A percentile compares a stretch with the other conserved stretches of the same genome.
These are phyloP conservation scores for Lactarius evosmus DNA, from an alignment of 768 basidiomycete genomes.

Conservation along the genomic window DNA sequence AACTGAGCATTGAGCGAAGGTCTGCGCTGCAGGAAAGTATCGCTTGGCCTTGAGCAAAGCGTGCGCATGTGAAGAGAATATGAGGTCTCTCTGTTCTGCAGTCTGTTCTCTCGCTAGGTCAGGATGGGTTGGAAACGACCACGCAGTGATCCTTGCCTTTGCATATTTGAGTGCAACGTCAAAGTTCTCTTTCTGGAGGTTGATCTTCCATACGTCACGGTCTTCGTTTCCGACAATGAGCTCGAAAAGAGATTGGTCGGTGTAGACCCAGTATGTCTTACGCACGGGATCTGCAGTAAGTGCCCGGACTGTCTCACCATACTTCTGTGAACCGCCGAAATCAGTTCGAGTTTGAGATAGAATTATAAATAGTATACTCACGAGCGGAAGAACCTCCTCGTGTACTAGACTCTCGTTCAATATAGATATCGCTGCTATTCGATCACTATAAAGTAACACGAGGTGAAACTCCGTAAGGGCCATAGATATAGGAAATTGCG, in stretches of 20 bases:
- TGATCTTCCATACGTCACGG: constrained; percentile 92
- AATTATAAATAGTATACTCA: constrained; percentile 37
- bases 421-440: constrained; percentile 71
- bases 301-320: constrained; percentile 67
- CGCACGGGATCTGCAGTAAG: constrained; percentile 82
- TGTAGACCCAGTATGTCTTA: constrained; percentile 93
- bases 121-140: not conserved
- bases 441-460: constrained; percentile 76
- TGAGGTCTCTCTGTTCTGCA: constrained; percentile 79
- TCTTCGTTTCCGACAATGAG: constrained; percentile 83
- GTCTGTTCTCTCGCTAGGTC: constrained; percentile 48
- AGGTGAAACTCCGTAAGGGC: constrained; percentile 91
- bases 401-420: constrained; percentile 80
- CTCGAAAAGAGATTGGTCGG: constrained; percentile 85
- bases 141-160: constrained; percentile 51
- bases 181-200: constrained; percentile 72
- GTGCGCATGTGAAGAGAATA: constrained; percentile 81
- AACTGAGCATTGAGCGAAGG: constrained; percentile 84
- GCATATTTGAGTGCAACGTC: constrained; percentile 78
- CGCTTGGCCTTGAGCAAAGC: constrained; percentile 72
- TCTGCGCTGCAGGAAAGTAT: constrained; percentile 90
- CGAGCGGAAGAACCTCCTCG: constrained; percentile 80
- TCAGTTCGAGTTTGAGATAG: not conserved
- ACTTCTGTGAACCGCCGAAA: constrained; percentile 49
- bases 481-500: constrained; percentile 66